These are phyloP conservation scores for Blastomyces parvus DNA, from an alignment of 2,329 filamentous ascomycete genomes.

Conservation along the genomic window DNA sequence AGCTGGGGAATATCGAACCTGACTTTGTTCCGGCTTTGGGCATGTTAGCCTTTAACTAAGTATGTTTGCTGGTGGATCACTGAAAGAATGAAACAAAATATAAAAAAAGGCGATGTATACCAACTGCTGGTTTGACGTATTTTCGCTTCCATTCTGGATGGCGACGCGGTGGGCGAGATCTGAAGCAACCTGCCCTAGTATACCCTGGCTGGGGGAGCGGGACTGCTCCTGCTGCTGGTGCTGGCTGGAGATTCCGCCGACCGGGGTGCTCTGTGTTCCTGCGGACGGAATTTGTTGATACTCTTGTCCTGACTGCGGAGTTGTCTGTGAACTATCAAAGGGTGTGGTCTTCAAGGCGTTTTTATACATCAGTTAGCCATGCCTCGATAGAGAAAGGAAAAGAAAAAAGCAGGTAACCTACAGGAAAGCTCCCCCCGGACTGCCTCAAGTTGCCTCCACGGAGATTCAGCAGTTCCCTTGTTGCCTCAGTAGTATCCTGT, in stretches of 20 bases:
- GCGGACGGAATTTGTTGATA: constrained; percentile 6
- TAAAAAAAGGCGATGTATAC: neutral
- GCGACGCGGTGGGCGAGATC: constrained; percentile 12
- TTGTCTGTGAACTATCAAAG: constrained; percentile 9
- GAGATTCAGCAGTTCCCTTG: constrained; percentile 14
- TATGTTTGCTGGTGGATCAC: neutral
- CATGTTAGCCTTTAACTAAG: neutral
- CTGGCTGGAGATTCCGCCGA: neutral
- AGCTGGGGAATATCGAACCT: neutral
- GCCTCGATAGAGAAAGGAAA: neutral
- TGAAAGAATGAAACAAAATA: neutral
- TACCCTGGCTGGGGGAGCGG: constrained; percentile 13
- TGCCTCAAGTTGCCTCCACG: constrained; percentile 13
- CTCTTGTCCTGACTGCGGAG: constrained; percentile 4
- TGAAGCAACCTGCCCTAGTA: constrained; percentile 13
- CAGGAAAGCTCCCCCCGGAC: constrained; percentile 12
- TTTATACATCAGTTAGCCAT: neutral
- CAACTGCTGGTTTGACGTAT: constrained; percentile 6
- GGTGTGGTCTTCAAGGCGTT: constrained; percentile 6
- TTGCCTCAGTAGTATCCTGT: constrained; percentile 15
- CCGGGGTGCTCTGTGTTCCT: constrained; percentile 7
- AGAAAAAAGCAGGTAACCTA: constrained; percentile 7
- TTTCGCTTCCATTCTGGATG: constrained; percentile 7
- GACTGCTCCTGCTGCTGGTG: constrained; percentile 5
- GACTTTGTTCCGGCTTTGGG: neutral